A percentile compares a stretch with the other conserved stretches of the same genome.
These are phyloP conservation scores for Camelina sativa DNA, from an alignment of 345 rosid species.

Conservation along the genomic window DNA sequence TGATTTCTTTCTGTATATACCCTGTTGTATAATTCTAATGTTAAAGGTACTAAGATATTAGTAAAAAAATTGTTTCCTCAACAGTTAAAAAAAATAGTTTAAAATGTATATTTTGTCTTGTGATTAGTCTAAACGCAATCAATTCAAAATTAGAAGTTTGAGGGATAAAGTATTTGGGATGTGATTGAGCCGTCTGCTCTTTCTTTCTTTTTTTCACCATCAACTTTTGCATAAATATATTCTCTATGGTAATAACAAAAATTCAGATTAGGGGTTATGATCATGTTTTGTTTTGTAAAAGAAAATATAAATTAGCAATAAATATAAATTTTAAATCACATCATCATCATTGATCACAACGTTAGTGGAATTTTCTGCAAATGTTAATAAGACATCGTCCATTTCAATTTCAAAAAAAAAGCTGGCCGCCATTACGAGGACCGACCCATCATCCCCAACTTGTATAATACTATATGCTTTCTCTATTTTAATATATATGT, in stretches of 20 bases:
- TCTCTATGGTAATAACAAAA: conserved; percentile 15
- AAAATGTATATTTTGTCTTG: neutral
- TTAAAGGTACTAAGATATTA: neutral
- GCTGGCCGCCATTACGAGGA: conserved; percentile 46
- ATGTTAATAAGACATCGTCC: conserved; percentile 34
- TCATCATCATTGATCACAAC: conserved; percentile 42
- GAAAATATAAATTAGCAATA: conserved; percentile 10
- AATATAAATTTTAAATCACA: conserved; percentile 31
- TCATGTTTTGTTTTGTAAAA: conserved; percentile 15
- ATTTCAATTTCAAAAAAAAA: conserved; percentile 38
- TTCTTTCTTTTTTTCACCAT: neutral
- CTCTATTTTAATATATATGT: conserved; percentile 16
- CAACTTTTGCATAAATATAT: conserved; percentile 6
- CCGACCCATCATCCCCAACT: conserved; percentile 36
- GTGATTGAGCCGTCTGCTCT: conserved; percentile 12
- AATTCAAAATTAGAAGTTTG: conserved; percentile 6
- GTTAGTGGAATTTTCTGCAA: conserved; percentile 39
- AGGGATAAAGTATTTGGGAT: neutral
- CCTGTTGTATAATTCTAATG: neutral
- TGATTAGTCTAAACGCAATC: conserved; percentile 12
- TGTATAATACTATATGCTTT: conserved; percentile 28
- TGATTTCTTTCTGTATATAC: no score
- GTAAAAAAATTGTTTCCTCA: neutral
- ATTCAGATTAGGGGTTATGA: conserved; percentile 4
- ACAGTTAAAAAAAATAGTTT: neutral